phyloP scores from a whole-genome alignment of 164 flowering plant genomes.

The Kalanchoe fedtschenkoi region DNA sequence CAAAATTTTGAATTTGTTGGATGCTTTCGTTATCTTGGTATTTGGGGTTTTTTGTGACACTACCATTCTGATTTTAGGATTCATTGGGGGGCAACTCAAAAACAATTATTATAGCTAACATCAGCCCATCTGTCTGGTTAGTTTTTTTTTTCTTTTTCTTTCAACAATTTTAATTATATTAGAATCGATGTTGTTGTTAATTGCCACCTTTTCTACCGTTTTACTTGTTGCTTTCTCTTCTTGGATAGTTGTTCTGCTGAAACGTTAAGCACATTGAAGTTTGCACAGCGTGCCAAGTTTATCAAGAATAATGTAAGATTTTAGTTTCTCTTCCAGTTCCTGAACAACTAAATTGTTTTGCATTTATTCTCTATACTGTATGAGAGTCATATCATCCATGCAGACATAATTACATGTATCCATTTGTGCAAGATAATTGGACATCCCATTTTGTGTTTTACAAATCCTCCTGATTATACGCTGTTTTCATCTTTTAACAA shows the following conservation, averaged over 20 bases:
- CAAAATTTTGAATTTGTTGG: background rate
- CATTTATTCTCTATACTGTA: too few species aligned
- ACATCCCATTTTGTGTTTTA: background rate
- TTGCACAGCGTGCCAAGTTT: conserved; percentile 98
- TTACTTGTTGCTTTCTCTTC: background rate
- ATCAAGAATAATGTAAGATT: conserved; percentile 88
- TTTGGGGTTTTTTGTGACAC: background rate
- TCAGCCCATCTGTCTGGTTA: conserved; percentile 85
- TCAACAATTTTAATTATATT: background rate
- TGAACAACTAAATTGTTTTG: background rate
- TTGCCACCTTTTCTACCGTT: background rate
- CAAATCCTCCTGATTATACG: background rate
- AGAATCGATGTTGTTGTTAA: background rate
- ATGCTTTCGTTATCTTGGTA: too few species aligned
- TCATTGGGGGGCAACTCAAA: conserved; percentile 97
- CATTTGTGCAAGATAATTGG: background rate
- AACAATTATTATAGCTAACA: conserved; percentile 85
- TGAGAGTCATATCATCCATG: too few species aligned
- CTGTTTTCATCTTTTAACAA: conserved; percentile 6
- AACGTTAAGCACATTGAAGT: conserved; percentile 92
- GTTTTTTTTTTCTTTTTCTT: conserved; percentile 14
- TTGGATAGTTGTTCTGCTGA: conserved; percentile 61
- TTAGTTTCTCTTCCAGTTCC: background rate
- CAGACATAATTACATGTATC: too few species aligned
- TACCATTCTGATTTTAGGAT: conserved; percentile 43